phyloP scores from a whole-genome alignment of 345 rosid genomes.

The Triadica sebifera region DNA sequence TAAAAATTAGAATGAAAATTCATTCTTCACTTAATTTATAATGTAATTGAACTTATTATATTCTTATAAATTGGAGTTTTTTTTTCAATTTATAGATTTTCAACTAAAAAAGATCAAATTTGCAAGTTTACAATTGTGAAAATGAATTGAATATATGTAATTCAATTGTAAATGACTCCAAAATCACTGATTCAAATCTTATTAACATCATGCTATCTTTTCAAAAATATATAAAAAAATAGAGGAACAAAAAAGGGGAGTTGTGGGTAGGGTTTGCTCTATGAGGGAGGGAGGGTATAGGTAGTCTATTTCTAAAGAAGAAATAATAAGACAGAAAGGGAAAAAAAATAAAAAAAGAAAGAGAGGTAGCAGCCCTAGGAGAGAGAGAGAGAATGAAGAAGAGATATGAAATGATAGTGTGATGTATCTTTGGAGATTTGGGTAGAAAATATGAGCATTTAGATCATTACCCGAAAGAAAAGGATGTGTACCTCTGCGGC shows the following conservation, averaged over 20 bases:
- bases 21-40: too few species aligned
- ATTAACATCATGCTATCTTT: too few species aligned
- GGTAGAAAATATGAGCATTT: slow-evolving; percentile 37
- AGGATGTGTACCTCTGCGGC: slow-evolving; percentile 30
- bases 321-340: slow-evolving; percentile 26
- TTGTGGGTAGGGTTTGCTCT: slow-evolving; percentile 39
- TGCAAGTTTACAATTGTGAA: too few species aligned
- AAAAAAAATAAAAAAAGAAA: slow-evolving; percentile 22
- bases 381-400: slow-evolving; percentile 8
- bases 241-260: slow-evolving; percentile 6
- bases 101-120: too few species aligned
- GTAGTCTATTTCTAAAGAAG: slow-evolving; percentile 34
- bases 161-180: too few species aligned
- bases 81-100: too few species aligned
- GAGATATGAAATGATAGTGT: slow-evolving; percentile 50
- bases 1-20: too few species aligned
- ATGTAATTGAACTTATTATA: too few species aligned
- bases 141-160: too few species aligned
- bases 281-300: background rate
- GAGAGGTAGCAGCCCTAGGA: slow-evolving; percentile 8
- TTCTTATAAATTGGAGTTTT: too few species aligned
- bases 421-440: slow-evolving; percentile 48
- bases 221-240: background rate
- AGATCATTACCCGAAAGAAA: slow-evolving; percentile 79
- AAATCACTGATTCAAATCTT: too few species aligned